Percentiles rank a stretch among this genome's conserved stretches.
Conservation (phyloP, 2,329 filamentous ascomycete species). For the Echinosphaeria canescens region DNA sequence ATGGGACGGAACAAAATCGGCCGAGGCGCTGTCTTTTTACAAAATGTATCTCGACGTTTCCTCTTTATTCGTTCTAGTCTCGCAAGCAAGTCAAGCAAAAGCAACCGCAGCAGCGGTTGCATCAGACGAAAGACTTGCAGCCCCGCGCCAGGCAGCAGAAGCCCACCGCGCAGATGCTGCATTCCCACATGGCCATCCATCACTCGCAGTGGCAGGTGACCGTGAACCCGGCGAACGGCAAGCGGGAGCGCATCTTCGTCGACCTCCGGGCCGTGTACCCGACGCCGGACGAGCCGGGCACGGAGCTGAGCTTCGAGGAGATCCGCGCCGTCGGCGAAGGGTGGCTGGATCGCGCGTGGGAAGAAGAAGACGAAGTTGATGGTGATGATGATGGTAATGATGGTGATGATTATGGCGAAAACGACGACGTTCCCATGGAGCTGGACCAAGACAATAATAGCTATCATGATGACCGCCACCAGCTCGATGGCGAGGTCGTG, state of each 20-base stretch:
- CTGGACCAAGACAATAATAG: constrained; percentile 8
- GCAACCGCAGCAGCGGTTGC: too few species aligned
- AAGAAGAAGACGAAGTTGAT: constrained; percentile 17
- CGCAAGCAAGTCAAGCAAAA: too few species aligned
- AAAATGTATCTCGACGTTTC: constrained; percentile 35
- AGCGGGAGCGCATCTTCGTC: constrained; percentile 71
- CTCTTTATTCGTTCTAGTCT: too few species aligned
- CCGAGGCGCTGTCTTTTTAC: constrained; percentile 16
- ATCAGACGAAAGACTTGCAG: too few species aligned
- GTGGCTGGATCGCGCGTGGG: constrained; percentile 37
- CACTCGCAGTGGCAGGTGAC: constrained; percentile 57
- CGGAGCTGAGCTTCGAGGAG: constrained; percentile 83
- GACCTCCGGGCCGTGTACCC: constrained; percentile 75
- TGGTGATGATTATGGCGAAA: too few species aligned
- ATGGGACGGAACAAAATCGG: constrained; percentile 9
- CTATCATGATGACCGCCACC: constrained; percentile 3
- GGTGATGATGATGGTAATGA: too few species aligned
- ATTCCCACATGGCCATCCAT: constrained; percentile 42
- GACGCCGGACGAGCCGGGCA: constrained; percentile 43
- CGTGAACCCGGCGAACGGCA: constrained; percentile 63
- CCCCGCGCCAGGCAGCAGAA: too few species aligned
- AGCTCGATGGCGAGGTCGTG: neutral
- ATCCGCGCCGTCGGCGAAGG: constrained; percentile 61
- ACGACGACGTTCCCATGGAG: constrained; percentile 1
- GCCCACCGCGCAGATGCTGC: constrained; percentile 41